Conservation (phyloP, 352 stramenopile genomes). For the Globisporangium echinulatum region DNA sequence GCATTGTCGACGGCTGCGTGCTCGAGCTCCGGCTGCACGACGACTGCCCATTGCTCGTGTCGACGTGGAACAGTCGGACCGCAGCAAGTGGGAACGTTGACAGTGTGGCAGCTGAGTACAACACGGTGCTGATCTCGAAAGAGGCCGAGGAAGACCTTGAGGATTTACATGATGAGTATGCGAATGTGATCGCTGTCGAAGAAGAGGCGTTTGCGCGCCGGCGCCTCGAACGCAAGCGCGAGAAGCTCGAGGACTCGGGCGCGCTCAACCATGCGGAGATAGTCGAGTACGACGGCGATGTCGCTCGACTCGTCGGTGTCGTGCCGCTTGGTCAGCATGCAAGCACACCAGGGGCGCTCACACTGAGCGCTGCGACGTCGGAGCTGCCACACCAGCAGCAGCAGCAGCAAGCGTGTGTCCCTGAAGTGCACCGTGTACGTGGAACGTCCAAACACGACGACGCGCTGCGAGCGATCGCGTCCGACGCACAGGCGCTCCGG, state of each 20-base stretch:
- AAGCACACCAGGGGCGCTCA: background rate
- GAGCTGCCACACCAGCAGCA: background rate
- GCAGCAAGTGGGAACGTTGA: slow-evolving; percentile 22
- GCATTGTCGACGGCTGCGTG: slow-evolving; percentile 54
- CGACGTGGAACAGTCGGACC: slow-evolving; percentile 51
- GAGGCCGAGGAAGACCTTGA: slow-evolving; percentile 73
- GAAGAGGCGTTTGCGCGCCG: slow-evolving; percentile 51
- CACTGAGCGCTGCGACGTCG: background rate
- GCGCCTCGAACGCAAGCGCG: slow-evolving; percentile 35
- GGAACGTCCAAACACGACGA: background rate
- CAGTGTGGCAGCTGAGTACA: slow-evolving; percentile 43
- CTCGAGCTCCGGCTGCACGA: slow-evolving; percentile 71
- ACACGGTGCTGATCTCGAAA: slow-evolving; percentile 79
- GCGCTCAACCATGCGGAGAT: slow-evolving; percentile 57
- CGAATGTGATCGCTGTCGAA: slow-evolving; percentile 47
- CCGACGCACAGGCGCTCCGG: slow-evolving; percentile 9
- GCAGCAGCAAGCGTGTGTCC: background rate
- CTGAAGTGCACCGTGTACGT: background rate
- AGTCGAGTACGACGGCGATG: slow-evolving; percentile 45
- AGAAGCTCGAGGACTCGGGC: slow-evolving; percentile 44
- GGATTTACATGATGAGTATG: slow-evolving; percentile 61
- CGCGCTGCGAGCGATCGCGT: background rate
- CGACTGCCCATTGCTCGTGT: slow-evolving; percentile 64
- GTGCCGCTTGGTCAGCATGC: slow-evolving; percentile 18
- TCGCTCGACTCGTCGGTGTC: slow-evolving; percentile 44